Conservation (phyloP, 176 grass and related monocot species). For the Aegilops umbellulata region DNA sequence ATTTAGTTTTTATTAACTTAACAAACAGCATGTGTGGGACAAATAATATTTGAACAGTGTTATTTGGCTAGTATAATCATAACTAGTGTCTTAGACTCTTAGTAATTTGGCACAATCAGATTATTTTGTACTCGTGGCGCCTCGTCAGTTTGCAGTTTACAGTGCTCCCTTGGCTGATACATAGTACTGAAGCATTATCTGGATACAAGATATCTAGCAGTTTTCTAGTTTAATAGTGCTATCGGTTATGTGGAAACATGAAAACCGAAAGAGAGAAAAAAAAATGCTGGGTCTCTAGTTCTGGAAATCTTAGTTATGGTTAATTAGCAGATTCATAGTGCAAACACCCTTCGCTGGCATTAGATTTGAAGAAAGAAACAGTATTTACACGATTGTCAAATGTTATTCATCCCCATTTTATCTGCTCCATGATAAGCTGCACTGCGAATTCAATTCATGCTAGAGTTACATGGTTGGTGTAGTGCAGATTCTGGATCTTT, state of each 20-base stretch:
- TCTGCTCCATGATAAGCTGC: background rate
- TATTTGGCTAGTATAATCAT: background rate
- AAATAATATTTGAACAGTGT: background rate
- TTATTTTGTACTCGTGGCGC: background rate
- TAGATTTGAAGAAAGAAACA: background rate
- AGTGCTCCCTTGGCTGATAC: background rate
- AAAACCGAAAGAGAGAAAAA: background rate
- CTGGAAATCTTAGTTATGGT: background rate
- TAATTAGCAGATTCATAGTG: background rate
- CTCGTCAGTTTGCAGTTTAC: background rate
- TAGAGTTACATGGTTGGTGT: background rate
- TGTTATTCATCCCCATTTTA: background rate
- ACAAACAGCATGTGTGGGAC: background rate
- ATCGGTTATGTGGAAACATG: background rate
- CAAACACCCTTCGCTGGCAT: background rate
- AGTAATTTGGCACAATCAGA: background rate
- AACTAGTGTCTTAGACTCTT: background rate
- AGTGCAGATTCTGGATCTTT: background rate
- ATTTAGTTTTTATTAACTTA: background rate
- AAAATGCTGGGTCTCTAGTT: background rate
- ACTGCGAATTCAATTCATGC: background rate
- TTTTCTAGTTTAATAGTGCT: background rate
- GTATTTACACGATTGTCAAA: background rate
- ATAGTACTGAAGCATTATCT: background rate
- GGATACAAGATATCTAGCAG: background rate